Evolutionary conservation across 768 basidiomycete genomes (phyloP).

Genomic region (Paxillus involutus): DNA sequence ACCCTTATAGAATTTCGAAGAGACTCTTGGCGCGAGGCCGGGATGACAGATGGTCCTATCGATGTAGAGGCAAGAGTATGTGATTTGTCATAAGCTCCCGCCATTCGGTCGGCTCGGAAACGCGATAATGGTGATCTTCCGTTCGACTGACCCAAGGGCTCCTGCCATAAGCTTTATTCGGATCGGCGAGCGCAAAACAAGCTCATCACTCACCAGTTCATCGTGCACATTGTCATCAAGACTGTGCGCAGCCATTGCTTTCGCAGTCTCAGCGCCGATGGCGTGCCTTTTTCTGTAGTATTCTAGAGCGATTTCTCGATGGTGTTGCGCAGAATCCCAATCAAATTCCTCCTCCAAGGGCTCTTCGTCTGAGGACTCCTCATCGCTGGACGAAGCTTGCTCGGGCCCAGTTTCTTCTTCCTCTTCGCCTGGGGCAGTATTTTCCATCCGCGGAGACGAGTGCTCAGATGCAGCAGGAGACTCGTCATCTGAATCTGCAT

Average conservation of each 20-base stretch:
- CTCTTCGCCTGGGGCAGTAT: conserved; percentile 22
- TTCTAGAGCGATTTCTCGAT: conserved; percentile 72
- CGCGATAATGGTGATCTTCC: conserved; percentile 57
- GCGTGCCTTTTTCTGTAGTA: conserved; percentile 62
- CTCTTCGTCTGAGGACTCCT: conserved; percentile 36
- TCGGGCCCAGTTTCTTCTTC: conserved; percentile 17
- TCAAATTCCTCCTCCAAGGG: conserved; percentile 52
- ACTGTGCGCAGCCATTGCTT: conserved; percentile 48
- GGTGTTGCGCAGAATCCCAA: conserved; percentile 61
- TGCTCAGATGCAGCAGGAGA: conserved; percentile 39
- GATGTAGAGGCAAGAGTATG: conserved; percentile 36
- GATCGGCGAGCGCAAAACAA: conserved; percentile 1
- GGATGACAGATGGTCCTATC: conserved; percentile 40
- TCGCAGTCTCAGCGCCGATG: conserved; percentile 54
- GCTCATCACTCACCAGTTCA: conserved; percentile 37
- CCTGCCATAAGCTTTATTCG: conserved; percentile 28
- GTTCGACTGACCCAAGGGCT: conserved; percentile 31
- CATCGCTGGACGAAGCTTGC: conserved; percentile 21
- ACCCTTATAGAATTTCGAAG: conserved; percentile 52
- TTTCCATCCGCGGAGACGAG: conserved; percentile 34
- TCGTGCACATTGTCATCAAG: conserved; percentile 46
- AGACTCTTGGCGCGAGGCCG: conserved; percentile 45
- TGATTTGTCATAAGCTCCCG: conserved; percentile 47
- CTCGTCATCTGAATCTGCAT: conserved; percentile 70
- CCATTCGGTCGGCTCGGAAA: conserved; percentile 62